Evolutionary conservation across 2,329 filamentous ascomycete species (phyloP), one percentile per base, ranked within the genome.

Genomic region (Colletotrichum destructivum): DNA sequence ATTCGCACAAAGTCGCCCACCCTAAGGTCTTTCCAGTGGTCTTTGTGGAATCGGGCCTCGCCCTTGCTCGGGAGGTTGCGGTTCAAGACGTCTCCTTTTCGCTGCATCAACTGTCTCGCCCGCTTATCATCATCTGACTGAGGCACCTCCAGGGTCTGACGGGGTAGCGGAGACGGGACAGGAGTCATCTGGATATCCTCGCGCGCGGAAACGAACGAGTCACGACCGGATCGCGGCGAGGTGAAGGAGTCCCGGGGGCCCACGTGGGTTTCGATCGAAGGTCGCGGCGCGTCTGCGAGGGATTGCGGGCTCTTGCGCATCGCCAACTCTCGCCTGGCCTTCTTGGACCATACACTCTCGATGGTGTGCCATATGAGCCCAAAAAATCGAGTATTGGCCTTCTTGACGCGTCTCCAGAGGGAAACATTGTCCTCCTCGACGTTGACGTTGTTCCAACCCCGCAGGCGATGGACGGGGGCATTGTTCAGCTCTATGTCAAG

Each of bases 1-100:
- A 99, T 89, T 75, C 97, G 94, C 66, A 99, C 92, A 82, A 98
- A 98, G 81, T 99, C 96, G 59, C 96, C 96, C 11, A 99, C 96
- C 77, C 95, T 92, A 16, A 99, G 88, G 77, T 91, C 97, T 83
- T 99, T 99, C 96, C 96, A 99, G 54, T 91, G 91, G 78, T 98
- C 95, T 76, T 92, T 93, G 81, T 97, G 96, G 83, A 99, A 99
- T 31, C 93, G 89, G 44, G 95, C 94, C 61, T 89, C 92, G 65
- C 92, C 93, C 5, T 89, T 86, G 0, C 88, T 84, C 16, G 90
- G 86, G 72, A 90, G 87, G 57, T 89, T 87, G 40, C 90, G 90
- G 78, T 98, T 94, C 75, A 98, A 88, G 49, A 99, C 80, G 77
- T 89, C 85, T 7, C 84, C 84, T 74, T 88, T 86, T 75, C 87